Percentiles rank a stretch among this genome's conserved stretches.
Conservation (phyloP, 768 basidiomycete species). For the Boletellus emodensis region DNA sequence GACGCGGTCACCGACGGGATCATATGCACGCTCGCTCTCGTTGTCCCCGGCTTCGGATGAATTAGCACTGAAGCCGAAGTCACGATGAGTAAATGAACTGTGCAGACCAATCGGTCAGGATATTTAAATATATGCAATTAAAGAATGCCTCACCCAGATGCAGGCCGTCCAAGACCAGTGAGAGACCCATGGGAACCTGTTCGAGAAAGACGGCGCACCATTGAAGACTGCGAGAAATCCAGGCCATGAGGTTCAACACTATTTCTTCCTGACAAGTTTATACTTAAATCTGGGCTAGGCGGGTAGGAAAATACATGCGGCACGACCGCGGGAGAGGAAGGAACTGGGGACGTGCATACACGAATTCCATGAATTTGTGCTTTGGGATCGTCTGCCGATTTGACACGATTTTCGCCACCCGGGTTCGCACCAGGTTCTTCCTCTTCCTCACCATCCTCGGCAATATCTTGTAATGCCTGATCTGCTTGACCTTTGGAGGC, state of each 20-base stretch:
- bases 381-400: conserved; percentile 14
- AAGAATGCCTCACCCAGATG: conserved; percentile 16
- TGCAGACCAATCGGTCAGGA: neutral
- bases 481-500: conserved; percentile 23
- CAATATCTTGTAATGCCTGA: conserved; percentile 52
- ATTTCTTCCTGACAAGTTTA: conserved; percentile 16
- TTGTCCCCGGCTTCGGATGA: conserved; percentile 24
- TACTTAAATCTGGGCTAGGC: conserved; percentile 18
- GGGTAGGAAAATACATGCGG: conserved; percentile 27
- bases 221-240: conserved; percentile 18
- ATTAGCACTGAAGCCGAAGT: conserved; percentile 6
- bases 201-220: conserved; percentile 22
- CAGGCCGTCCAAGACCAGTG: conserved; percentile 26
- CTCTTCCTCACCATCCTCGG: conserved; percentile 46
- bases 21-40: conserved; percentile 36
- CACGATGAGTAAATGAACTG: conserved; percentile 17
- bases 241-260: conserved; percentile 26
- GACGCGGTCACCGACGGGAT: conserved; percentile 56
- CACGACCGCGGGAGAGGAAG: conserved; percentile 23
- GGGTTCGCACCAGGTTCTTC: conserved; percentile 30
- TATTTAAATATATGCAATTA: neutral
- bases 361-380: conserved; percentile 55
- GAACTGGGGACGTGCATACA: conserved; percentile 44
- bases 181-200: conserved; percentile 26
- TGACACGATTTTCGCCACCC: conserved; percentile 15